phyloP scores from a whole-genome alignment of 805 yeast species.

The Candida pini region DNA sequence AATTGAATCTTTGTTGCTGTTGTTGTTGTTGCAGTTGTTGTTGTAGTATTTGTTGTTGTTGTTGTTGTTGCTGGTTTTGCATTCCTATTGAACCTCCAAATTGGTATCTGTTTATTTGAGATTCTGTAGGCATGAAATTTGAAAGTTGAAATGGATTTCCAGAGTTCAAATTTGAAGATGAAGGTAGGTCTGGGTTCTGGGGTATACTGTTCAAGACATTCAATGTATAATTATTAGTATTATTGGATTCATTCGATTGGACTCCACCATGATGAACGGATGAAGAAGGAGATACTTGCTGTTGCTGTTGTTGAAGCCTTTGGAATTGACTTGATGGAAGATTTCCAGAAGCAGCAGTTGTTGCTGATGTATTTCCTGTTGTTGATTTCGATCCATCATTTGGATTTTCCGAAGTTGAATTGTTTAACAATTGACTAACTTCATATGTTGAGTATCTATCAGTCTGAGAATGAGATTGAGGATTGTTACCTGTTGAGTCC shows the following conservation, averaged over 20 bases:
- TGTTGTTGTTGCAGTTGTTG: constrained; percentile 4
- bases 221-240: too few relatives aligned
- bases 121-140: constrained; percentile 4
- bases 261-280: too few relatives aligned
- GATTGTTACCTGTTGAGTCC: not conserved
- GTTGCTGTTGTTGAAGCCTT: constrained; percentile 1
- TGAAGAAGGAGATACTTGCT: too few relatives aligned
- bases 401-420: not conserved
- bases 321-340: not conserved
- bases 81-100: not conserved
- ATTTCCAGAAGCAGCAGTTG: constrained; percentile 4
- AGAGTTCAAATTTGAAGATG: too few relatives aligned
- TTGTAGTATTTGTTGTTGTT: not conserved
- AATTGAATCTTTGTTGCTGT: constrained; percentile 2
- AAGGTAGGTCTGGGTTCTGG: too few relatives aligned
- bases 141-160: constrained; percentile 2
- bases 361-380: not conserved
- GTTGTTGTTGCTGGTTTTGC: constrained; percentile 1
- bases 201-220: too few relatives aligned
- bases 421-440: constrained; percentile 9
- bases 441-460: constrained; percentile 16
- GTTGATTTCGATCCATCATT: constrained; percentile 2
- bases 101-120: constrained; percentile 6
- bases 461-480: constrained; percentile 3
- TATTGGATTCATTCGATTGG: too few relatives aligned